Percentiles rank a stretch among this genome's conserved stretches.
phyloP scores from a whole-genome alignment of 495 filamentous ascomycete species.

The Penicillium desertorum region DNA sequence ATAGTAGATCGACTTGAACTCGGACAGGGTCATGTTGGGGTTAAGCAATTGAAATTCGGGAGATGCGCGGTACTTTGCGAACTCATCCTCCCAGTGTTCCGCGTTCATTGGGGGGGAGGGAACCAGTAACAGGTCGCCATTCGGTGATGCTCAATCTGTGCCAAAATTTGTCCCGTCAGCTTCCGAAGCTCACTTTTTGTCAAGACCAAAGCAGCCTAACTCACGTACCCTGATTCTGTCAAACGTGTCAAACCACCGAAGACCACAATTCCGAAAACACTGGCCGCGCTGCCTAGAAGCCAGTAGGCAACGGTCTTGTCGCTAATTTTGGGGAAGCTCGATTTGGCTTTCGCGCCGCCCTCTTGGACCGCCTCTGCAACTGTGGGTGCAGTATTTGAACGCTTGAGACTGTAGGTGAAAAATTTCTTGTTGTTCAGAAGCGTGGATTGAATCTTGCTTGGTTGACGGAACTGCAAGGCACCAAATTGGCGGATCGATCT shows the following conservation, averaged over 20 bases:
- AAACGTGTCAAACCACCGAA: constrained; percentile 91
- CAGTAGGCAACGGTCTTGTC: constrained; percentile 82
- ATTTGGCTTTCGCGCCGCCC: constrained; percentile 32
- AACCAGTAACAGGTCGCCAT: constrained; percentile 96
- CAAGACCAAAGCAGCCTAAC: background rate
- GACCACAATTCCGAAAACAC: constrained; percentile 94
- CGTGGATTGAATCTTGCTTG: constrained; percentile 30
- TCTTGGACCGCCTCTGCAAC: constrained; percentile 23
- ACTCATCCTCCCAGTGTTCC: constrained; percentile 85
- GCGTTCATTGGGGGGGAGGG: constrained; percentile 74
- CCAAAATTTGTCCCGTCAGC: constrained; percentile 24
- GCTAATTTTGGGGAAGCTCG: constrained; percentile 69
- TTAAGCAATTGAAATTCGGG: constrained; percentile 92
- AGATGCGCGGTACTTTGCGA: constrained; percentile 83
- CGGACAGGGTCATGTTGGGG: constrained; percentile 81
- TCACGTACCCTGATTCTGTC: constrained; percentile 87
- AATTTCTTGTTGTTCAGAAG: constrained; percentile 31
- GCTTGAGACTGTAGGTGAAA: constrained; percentile 31
- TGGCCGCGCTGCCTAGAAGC: constrained; percentile 85
- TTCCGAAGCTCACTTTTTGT: background rate
- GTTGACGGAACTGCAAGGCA: constrained; percentile 29
- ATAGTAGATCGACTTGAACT: constrained; percentile 98
- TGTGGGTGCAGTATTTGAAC: constrained; percentile 28
- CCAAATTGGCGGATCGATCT: constrained; percentile 39
- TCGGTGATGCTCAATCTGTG: constrained; percentile 92